A percentile compares a stretch with the other conserved stretches of the same genome.
Evolutionary conservation across 2,329 filamentous ascomycete genomes (phyloP).

Genomic region (Alternaria consortialis): DNA sequence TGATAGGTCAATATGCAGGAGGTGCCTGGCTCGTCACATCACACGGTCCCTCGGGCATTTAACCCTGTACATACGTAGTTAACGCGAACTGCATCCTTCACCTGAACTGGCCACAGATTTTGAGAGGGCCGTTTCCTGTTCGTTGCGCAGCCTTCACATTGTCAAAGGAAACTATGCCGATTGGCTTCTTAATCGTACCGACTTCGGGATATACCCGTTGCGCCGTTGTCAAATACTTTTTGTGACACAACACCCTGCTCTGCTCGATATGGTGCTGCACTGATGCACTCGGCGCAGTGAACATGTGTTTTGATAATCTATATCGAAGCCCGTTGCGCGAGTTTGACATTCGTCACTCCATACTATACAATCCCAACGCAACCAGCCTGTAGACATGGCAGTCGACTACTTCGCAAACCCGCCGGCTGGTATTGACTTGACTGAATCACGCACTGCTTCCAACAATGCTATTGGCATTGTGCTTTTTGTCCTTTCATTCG

Average conservation of each 20-base stretch:
- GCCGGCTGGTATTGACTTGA: slow-evolving; percentile 28
- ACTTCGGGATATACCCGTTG: not conserved
- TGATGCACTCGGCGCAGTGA: not conserved
- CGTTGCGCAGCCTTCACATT: not conserved
- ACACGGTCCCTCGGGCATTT: not conserved
- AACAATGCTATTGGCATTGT: slow-evolving; percentile 36
- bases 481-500: slow-evolving; percentile 28
- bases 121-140: not conserved
- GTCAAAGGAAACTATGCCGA: not conserved
- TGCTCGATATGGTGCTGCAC: not conserved
- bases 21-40: not conserved
- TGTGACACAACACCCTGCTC: not conserved
- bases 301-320: not conserved
- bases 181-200: not conserved
- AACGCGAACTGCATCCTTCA: not conserved
- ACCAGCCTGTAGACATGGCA: slow-evolving; percentile 4
- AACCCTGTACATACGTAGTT: not conserved
- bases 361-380: not conserved
- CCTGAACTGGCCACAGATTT: not conserved
- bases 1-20: not conserved
- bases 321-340: not conserved
- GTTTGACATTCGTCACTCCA: not conserved
- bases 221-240: not conserved
- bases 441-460: slow-evolving; percentile 30
- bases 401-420: slow-evolving; percentile 24